Conservation (phyloP, 2,329 filamentous ascomycete species). For the Onygena corvina region DNA sequence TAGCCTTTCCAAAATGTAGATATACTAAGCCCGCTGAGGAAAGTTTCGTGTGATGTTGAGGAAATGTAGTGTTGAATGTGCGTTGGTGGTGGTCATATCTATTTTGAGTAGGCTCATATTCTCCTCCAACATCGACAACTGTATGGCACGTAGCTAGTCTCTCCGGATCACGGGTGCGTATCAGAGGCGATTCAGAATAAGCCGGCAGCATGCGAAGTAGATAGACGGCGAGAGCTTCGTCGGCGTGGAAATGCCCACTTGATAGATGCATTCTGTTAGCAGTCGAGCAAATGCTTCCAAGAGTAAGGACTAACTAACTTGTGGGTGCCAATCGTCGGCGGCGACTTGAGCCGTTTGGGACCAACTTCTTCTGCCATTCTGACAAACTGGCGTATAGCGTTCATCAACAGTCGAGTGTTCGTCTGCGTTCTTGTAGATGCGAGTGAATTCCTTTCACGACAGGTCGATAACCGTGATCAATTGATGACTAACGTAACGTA, state of each 20-base stretch:
- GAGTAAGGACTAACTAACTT: slow-evolving; percentile 40
- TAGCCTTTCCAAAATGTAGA: slow-evolving; percentile 80
- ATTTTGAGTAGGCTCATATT: slow-evolving; percentile 64
- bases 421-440: too few relatives aligned
- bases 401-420: neutral
- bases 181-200: slow-evolving; percentile 60
- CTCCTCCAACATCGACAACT: slow-evolving; percentile 93
- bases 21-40: slow-evolving; percentile 90
- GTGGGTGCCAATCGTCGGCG: slow-evolving; percentile 76
- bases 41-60: slow-evolving; percentile 71
- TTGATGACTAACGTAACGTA: too few relatives aligned
- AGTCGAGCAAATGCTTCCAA: neutral
- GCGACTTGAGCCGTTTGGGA: slow-evolving; percentile 73
- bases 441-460: too few relatives aligned
- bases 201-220: slow-evolving; percentile 80
- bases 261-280: neutral
- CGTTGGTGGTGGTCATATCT: slow-evolving; percentile 98
- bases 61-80: slow-evolving; percentile 75
- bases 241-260: slow-evolving; percentile 91
- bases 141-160: slow-evolving; percentile 75
- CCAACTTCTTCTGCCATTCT: slow-evolving; percentile 57
- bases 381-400: neutral
- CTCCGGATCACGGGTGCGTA: slow-evolving; percentile 77
- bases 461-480: too few relatives aligned
- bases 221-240: slow-evolving; percentile 93